phyloP scores from a whole-genome alignment of 2,329 filamentous ascomycete species.

The Cladosporium colombiae region DNA sequence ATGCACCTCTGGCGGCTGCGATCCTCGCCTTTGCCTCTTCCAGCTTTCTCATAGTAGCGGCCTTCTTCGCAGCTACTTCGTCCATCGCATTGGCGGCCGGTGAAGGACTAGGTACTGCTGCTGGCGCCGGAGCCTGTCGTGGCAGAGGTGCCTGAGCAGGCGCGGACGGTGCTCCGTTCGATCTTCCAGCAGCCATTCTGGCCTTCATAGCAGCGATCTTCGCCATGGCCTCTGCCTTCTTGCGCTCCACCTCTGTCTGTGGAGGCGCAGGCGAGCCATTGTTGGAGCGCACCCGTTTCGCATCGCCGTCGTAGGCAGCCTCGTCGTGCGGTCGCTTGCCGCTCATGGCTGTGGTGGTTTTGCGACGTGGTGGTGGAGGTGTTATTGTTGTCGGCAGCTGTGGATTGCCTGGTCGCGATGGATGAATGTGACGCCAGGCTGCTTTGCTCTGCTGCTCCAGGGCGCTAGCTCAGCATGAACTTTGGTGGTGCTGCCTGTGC shows the following conservation, averaged over 20 bases:
- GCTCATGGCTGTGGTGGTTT: constrained; percentile 33
- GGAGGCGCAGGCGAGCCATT: constrained; percentile 38
- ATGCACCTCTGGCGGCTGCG: constrained; percentile 28
- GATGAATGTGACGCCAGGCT: background rate
- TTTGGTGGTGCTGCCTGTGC: background rate
- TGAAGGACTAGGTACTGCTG: constrained; percentile 19
- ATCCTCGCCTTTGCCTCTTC: constrained; percentile 38
- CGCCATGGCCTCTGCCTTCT: constrained; percentile 36
- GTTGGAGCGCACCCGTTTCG: constrained; percentile 44
- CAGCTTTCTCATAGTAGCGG: constrained; percentile 36
- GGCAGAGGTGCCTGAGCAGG: constrained; percentile 21
- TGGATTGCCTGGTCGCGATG: background rate
- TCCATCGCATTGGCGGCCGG: constrained; percentile 13
- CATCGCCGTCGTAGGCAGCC: constrained; percentile 18
- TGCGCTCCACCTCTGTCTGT: constrained; percentile 31
- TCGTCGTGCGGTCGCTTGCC: constrained; percentile 20
- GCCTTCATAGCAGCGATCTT: constrained; percentile 40
- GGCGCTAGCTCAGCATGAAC: background rate
- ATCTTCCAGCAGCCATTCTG: constrained; percentile 33
- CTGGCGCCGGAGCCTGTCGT: constrained; percentile 24
- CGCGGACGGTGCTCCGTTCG: constrained; percentile 23
- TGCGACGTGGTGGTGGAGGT: constrained; percentile 8
- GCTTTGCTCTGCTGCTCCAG: constrained; percentile 1
- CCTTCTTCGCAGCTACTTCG: constrained; percentile 29
- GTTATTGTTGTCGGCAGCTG: background rate